Conservation (phyloP, 805 yeast species). For the Ascoidea tarda region DNA sequence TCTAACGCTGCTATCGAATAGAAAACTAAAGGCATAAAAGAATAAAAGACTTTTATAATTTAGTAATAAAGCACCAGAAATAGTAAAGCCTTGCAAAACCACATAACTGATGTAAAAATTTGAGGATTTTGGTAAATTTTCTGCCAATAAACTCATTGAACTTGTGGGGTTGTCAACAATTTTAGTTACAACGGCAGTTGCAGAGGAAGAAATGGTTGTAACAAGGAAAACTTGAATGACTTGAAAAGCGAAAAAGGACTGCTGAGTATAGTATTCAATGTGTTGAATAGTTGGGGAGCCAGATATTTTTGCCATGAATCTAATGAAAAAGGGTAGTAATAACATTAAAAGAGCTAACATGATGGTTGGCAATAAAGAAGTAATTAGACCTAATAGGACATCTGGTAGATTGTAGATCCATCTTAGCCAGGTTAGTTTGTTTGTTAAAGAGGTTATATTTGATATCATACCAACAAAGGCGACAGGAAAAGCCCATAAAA, state of each 20-base stretch:
- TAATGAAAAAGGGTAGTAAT: constrained; percentile 49
- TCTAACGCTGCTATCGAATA: constrained; percentile 52
- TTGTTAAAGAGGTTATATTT: constrained; percentile 47
- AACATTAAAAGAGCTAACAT: constrained; percentile 53
- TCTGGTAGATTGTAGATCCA: constrained; percentile 45
- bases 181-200: constrained; percentile 50
- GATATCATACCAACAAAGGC: constrained; percentile 69
- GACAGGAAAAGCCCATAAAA: constrained; percentile 68
- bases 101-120: constrained; percentile 61
- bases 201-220: constrained; percentile 59
- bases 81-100: constrained; percentile 52
- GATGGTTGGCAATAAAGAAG: constrained; percentile 57
- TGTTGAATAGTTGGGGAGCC: constrained; percentile 45
- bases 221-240: constrained; percentile 60
- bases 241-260: constrained; percentile 54
- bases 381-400: constrained; percentile 43
- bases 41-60: constrained; percentile 46
- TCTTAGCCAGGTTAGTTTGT: constrained; percentile 36
- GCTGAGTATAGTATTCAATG: constrained; percentile 52
- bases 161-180: constrained; percentile 43
- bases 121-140: constrained; percentile 58
- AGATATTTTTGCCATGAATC: constrained; percentile 43
- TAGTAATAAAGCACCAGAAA: constrained; percentile 49
- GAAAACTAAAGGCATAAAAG: constrained; percentile 40
- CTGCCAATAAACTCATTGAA: constrained; percentile 46